Evolutionary conservation across 1,284 basidiomycete genomes (phyloP).

Genomic region (Butyriboletus appendiculatus): DNA sequence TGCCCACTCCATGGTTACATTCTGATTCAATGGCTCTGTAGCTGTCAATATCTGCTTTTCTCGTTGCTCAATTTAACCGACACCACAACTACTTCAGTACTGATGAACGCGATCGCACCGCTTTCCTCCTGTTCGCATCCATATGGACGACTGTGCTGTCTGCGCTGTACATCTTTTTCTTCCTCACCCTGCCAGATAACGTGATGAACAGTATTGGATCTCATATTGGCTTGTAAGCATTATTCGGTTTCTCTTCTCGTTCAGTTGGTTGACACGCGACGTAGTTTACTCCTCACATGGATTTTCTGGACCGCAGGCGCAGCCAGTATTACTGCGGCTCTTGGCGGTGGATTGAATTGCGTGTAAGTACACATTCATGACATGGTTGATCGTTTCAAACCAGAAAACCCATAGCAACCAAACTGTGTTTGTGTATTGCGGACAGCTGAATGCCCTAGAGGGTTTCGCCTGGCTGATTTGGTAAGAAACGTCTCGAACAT

Average conservation of each 20-base stretch:
- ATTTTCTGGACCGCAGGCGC: conserved; percentile 69
- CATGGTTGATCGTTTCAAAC: not conserved
- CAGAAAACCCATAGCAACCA: conserved; percentile 33
- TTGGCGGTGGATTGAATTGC: conserved; percentile 72
- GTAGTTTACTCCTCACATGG: conserved; percentile 66
- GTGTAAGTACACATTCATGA: conserved; percentile 39
- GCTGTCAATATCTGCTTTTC: conserved; percentile 70
- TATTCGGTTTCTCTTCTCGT: conserved; percentile 1
- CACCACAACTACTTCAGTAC: conserved; percentile 53
- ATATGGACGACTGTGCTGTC: conserved; percentile 68
- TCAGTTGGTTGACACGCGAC: conserved; percentile 1
- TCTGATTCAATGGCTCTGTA: conserved; percentile 23
- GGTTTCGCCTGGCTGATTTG: conserved; percentile 65
- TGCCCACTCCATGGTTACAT: not conserved
- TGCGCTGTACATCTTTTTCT: conserved; percentile 51
- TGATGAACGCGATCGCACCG: conserved; percentile 58
- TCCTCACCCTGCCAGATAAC: conserved; percentile 48
- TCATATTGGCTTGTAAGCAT: conserved; percentile 62
- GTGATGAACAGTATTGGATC: conserved; percentile 59
- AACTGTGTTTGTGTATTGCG: conserved; percentile 58
- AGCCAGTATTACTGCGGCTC: conserved; percentile 61
- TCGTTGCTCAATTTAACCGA: conserved; percentile 56
- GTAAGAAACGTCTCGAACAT: conserved; percentile 35
- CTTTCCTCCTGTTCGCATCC: conserved; percentile 67
- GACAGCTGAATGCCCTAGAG: conserved; percentile 62